Evolutionary conservation across 371 early-diverging fungal genomes (phyloP).

Genomic region (Mucor piriformis): DNA sequence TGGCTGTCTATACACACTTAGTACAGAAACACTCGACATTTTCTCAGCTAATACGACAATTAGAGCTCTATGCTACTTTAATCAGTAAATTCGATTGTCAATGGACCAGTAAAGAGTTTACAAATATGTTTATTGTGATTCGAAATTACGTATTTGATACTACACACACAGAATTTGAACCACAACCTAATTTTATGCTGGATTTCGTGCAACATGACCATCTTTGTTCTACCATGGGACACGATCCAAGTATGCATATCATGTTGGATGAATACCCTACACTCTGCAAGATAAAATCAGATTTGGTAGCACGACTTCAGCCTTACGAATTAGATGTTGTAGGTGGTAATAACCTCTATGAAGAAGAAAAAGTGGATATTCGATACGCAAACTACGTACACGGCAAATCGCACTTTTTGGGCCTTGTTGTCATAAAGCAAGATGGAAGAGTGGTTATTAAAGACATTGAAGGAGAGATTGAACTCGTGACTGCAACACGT

Average conservation of each 20-base stretch:
- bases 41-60: constrained; percentile 6
- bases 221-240: background rate
- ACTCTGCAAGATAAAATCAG: background rate
- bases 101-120: background rate
- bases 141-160: background rate
- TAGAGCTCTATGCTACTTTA: constrained; percentile 24
- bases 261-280: background rate
- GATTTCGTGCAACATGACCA: background rate
- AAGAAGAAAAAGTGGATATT: background rate
- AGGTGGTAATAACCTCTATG: constrained; percentile 1
- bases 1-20: background rate
- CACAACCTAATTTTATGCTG: background rate
- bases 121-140: background rate
- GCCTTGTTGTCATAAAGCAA: background rate
- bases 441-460: constrained; percentile 7
- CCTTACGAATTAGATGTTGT: background rate
- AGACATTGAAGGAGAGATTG: background rate
- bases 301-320: background rate
- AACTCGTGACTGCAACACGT: background rate
- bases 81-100: constrained; percentile 3
- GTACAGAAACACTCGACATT: background rate
- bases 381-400: background rate
- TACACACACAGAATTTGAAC: background rate
- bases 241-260: background rate
- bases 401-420: background rate